Percentiles rank a stretch among this genome's conserved stretches.
phyloP scores from a whole-genome alignment of 2,329 filamentous ascomycete genomes.

The Seiridium unicorne region DNA sequence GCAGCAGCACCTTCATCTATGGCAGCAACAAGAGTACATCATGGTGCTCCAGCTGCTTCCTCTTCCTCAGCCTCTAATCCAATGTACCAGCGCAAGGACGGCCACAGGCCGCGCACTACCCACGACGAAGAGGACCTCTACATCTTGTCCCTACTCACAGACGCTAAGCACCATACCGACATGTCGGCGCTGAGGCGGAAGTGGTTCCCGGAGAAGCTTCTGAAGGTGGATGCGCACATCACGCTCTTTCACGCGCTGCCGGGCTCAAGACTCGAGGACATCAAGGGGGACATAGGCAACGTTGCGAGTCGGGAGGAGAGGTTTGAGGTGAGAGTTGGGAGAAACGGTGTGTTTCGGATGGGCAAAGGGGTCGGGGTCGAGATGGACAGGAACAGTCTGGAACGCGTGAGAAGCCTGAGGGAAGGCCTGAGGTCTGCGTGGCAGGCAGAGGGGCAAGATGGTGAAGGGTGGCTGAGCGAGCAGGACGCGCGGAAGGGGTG shows the following conservation, averaged over 20 bases:
- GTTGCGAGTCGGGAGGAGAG: not conserved
- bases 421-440: conserved; percentile 8
- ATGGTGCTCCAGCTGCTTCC: too few relatives aligned
- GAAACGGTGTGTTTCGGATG: conserved; percentile 9
- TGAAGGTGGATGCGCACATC: conserved; percentile 16
- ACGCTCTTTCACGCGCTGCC: conserved; percentile 19
- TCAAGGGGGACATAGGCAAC: conserved; percentile 7
- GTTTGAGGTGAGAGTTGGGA: conserved; percentile 8
- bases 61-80: not conserved
- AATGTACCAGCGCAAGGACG: not conserved
- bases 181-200: conserved; percentile 13
- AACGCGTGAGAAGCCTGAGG: conserved; percentile 8
- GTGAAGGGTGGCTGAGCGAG: conserved; percentile 12
- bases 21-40: not conserved
- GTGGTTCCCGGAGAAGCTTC: conserved; percentile 13
- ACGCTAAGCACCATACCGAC: conserved; percentile 7
- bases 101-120: not conserved
- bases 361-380: conserved; percentile 11
- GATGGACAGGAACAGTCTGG: conserved; percentile 7
- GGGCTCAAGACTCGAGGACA: conserved; percentile 5
- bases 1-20: not conserved
- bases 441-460: not conserved
- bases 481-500: conserved; percentile 12
- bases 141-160: conserved; percentile 14
- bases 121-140: conserved; percentile 8